Base-by-base conservation (phyloP, 352 stramenopile genomes). In the Phytophthora pinifolia region DNA sequence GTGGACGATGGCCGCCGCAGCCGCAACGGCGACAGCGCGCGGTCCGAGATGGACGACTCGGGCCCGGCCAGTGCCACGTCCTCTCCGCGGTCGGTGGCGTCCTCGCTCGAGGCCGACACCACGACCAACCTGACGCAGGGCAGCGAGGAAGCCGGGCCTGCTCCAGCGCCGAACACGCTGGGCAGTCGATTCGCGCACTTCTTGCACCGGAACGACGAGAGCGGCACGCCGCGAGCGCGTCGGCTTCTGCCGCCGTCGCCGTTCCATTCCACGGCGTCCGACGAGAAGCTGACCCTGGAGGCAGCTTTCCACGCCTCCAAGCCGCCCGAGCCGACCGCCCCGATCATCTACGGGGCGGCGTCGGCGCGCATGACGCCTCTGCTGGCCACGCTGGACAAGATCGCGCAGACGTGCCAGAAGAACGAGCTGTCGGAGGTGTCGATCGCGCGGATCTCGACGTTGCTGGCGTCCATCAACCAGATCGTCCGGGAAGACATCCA, bases 401-500 rank as follows among this genome's bases (percentile, higher is more conserved):
- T 90, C 36, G 49, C 59, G 9, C 68, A 82, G 15, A 77, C 70
- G 10, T 88, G 75, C 31, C 69, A 85, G 32, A 66, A 79, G 45
- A 62, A 74, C 22, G 79, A 90, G 44, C 59, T 90, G 34, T 82
- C 53, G 1, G 79, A 90, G 38, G 70, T 87, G 13, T 62, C 75
- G 18, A 86, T 87, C 53, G 74, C 79, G 2, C 75, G 76, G 12
- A 78, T 90, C 46, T 77, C 76, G 25, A 87, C 79, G n/a, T 36
- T 90, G 52, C 35, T 90, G 18, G 72, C 69, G 10, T 88, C 79
- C 0, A 76, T 87, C 20, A 79, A 72, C 54, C 79, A 90, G 50
- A 84, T 90, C 36, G 72, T 88, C 14, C 68, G 66, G 12, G 75
- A 89, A 25, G 79, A 89, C 34, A 22, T 89, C 42, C 70, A 76